Percentiles rank a stretch among this genome's conserved stretches.
Evolutionary conservation across 2,329 filamentous ascomycete genomes (phyloP).

Genomic region (Beauveria asiatica): DNA sequence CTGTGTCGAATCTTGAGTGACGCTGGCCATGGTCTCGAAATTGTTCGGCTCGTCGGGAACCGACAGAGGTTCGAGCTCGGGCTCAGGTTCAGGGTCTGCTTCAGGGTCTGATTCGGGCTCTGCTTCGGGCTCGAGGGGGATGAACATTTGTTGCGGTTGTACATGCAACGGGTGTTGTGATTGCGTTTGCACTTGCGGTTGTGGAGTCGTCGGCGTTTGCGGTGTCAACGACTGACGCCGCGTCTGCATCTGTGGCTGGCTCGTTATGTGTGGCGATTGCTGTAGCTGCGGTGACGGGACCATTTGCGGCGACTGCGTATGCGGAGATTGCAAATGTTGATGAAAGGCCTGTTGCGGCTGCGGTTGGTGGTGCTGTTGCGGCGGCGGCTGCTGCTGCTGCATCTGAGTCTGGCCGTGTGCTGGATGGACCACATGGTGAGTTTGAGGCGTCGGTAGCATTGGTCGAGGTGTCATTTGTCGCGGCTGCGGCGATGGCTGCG

Average conservation of each 20-base stretch:
- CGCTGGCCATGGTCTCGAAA: background rate
- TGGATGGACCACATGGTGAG: slow-evolving; percentile 4
- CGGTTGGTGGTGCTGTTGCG: slow-evolving; percentile 12
- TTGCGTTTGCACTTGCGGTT: slow-evolving; percentile 2
- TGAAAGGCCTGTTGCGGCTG: slow-evolving; percentile 14
- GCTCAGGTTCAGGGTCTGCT: background rate
- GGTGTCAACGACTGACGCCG: slow-evolving; percentile 12
- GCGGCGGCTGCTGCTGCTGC: slow-evolving; percentile 12
- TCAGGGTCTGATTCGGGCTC: background rate
- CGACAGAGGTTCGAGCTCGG: background rate
- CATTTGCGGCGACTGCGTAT: slow-evolving; percentile 11
- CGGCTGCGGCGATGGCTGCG: slow-evolving; percentile 11
- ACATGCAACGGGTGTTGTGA: background rate
- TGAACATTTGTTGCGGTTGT: slow-evolving; percentile 3
- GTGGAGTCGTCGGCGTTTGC: slow-evolving; percentile 2
- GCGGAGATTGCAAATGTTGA: slow-evolving; percentile 11
- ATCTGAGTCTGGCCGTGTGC: slow-evolving; percentile 11
- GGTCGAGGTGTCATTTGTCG: slow-evolving; percentile 6
- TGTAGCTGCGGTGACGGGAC: slow-evolving; percentile 2
- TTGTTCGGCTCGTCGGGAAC: background rate
- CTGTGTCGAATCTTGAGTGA: slow-evolving; percentile 9
- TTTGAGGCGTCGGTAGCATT: background rate
- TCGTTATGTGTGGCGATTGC: slow-evolving; percentile 12
- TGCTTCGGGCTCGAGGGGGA: background rate
- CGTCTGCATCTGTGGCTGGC: slow-evolving; percentile 17